Evolutionary conservation across 768 basidiomycete species (phyloP).

Genomic region (Trametopsis cervina): DNA sequence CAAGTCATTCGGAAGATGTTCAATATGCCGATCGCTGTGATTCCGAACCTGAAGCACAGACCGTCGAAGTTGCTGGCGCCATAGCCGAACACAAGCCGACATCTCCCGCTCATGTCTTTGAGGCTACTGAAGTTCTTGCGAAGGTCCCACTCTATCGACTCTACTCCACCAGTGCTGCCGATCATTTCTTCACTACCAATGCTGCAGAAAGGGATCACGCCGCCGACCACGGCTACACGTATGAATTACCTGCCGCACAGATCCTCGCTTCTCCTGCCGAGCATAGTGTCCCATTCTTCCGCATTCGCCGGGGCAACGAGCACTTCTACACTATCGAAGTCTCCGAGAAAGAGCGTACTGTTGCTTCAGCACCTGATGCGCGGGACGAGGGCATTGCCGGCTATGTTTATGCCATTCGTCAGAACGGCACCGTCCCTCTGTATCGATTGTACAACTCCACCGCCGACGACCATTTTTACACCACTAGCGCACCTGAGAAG

Average conservation of each 20-base stretch:
- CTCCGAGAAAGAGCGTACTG: constrained; percentile 3
- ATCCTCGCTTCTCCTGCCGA: neutral
- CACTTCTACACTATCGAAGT: constrained; percentile 15
- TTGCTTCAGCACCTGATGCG: neutral
- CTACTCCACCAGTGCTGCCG: neutral
- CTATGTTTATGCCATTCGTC: constrained; percentile 2
- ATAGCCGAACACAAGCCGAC: too few relatives aligned
- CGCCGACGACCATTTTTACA: constrained; percentile 17
- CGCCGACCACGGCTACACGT: constrained; percentile 6
- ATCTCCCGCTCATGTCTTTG: too few relatives aligned
- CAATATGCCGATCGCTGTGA: too few relatives aligned
- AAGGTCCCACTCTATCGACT: constrained; percentile 8
- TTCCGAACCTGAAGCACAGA: too few relatives aligned
- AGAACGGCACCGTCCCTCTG: constrained; percentile 13
- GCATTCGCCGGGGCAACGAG: constrained; percentile 8
- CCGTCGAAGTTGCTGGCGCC: too few relatives aligned
- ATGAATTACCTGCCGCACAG: constrained; percentile 4
- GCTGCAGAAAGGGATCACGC: constrained; percentile 7
- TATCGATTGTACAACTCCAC: constrained; percentile 14
- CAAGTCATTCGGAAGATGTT: too few relatives aligned
- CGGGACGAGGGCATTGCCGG: constrained; percentile 12
- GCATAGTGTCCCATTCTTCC: constrained; percentile 9
- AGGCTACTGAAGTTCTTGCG: too few relatives aligned
- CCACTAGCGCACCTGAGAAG: constrained; percentile 11
- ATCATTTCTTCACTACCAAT: constrained; percentile 15